Base-by-base conservation (phyloP, 257 asterid species). In the Capsicum chinense region DNA sequence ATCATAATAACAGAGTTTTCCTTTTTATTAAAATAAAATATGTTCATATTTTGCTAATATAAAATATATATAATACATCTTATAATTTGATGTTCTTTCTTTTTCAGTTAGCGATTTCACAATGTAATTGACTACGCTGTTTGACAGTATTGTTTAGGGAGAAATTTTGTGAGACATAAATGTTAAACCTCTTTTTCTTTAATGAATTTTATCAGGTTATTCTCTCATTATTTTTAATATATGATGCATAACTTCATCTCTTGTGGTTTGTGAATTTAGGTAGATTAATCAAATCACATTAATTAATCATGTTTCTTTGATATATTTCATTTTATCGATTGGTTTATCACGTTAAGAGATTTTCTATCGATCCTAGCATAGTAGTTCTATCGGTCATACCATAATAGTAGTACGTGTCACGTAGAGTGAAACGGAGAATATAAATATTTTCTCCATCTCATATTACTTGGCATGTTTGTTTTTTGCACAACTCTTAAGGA, bases 221-320 rank as follows among this genome's bases (percentile, higher is more conserved):
- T 26, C 1, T 26, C 2, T 63, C 2, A 0, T 21, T 26, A 63
- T 21, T 63, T 26, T 21, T 21, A 21, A 21, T 21, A 21, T 21
- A 21, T 21, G 21, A 21, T 21, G 21, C 0, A 21, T 21, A 21
- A 21, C 21, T 21, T 21, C 21, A 21, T 21, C 21, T 21, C 21
- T 21, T 21, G 21, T 21, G 21, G 21, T 21, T 21, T 21, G 21
- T 21, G 21, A 21, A 21, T 21, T 21, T 21, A 0, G 21, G 21
- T 21, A 0, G 4, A 21, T 6, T 21, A 4, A 0, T 0, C 69
- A 0, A 2, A 21, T 64, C 2, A 64, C 4, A 1, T 33, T 26
- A 2, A 64, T 21, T 5, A 0, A 11, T 26, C 5, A 1, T 64
- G 10, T 64, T 1, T 64, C 2, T 5, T 0, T 2, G 5, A 2